Percentiles rank a stretch among this genome's conserved stretches.
Conservation (phyloP, 2,329 filamentous ascomycete genomes). For the Clarireedia homoeocarpa region DNA sequence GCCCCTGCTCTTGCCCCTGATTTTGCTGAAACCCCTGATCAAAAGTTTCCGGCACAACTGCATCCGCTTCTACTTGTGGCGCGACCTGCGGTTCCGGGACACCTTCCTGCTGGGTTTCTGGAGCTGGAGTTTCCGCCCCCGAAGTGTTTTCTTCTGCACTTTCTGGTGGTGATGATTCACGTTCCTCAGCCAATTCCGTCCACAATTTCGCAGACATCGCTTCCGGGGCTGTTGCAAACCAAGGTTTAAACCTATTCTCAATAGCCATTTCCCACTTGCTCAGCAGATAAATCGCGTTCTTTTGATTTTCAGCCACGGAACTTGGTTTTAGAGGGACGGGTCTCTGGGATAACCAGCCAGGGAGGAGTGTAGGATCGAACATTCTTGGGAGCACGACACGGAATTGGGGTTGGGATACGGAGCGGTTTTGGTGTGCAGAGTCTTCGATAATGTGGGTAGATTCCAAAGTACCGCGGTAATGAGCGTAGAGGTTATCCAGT, state of each 20-base stretch:
- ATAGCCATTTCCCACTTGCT: slow-evolving; percentile 42
- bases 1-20: background rate
- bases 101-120: background rate
- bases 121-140: background rate
- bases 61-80: background rate
- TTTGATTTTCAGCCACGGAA: slow-evolving; percentile 42
- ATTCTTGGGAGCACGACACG: slow-evolving; percentile 43
- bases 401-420: slow-evolving; percentile 30
- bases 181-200: background rate
- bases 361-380: slow-evolving; percentile 46
- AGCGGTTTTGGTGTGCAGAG: background rate
- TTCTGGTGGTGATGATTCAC: background rate
- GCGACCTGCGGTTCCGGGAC: background rate
- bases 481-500: slow-evolving; percentile 23
- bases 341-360: slow-evolving; percentile 42
- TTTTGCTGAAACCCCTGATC: background rate
- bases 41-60: background rate
- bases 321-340: slow-evolving; percentile 38
- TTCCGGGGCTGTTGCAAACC: slow-evolving; percentile 29
- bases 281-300: slow-evolving; percentile 45
- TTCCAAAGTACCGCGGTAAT: slow-evolving; percentile 11
- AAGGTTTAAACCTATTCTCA: slow-evolving; percentile 34
- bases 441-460: background rate
- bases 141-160: background rate
- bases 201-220: background rate